A percentile compares a stretch with the other conserved stretches of the same genome.
phyloP scores from a whole-genome alignment of 2,329 filamentous ascomycete genomes.

The Cytospora paraplurivora region DNA sequence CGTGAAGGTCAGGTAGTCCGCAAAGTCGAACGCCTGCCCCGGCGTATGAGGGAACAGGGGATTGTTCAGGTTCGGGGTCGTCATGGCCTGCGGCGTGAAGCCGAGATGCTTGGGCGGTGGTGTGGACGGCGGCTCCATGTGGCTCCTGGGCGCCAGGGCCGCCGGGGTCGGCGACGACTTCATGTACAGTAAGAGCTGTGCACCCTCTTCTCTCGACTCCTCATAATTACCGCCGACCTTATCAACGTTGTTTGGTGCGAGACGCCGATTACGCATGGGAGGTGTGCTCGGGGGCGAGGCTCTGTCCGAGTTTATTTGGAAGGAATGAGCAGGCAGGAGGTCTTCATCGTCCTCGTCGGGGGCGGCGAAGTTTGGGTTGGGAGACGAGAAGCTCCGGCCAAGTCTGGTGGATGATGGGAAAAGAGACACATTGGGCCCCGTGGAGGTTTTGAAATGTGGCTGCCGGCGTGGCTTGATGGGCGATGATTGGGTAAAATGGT shows the following conservation, averaged over 20 bases:
- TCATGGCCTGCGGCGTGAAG: conserved; percentile 83
- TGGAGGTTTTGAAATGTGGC: conserved; percentile 71
- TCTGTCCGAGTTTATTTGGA: conserved; percentile 62
- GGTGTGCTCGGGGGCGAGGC: conserved; percentile 80
- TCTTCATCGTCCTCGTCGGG: conserved; percentile 81
- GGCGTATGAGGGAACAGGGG: conserved; percentile 72
- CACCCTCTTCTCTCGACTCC: conserved; percentile 72
- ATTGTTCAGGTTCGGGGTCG: conserved; percentile 74
- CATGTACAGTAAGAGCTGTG: conserved; percentile 78
- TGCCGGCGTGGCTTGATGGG: conserved; percentile 78
- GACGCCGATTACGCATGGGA: conserved; percentile 61
- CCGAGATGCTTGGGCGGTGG: conserved; percentile 72
- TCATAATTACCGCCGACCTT: conserved; percentile 44
- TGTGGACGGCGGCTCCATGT: conserved; percentile 73
- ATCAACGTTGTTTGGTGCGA: conserved; percentile 49
- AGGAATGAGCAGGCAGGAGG: conserved; percentile 75
- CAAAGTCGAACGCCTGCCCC: conserved; percentile 83
- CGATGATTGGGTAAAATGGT: conserved; percentile 81
- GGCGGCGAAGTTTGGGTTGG: conserved; percentile 63
- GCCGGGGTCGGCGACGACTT: conserved; percentile 90
- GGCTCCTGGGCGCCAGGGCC: conserved; percentile 54
- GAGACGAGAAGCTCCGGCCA: conserved; percentile 61
- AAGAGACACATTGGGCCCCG: conserved; percentile 75
- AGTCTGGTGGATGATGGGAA: conserved; percentile 72
- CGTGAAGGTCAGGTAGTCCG: conserved; percentile 96